phyloP scores from a whole-genome alignment of 495 filamentous ascomycete genomes.

The Apodospora peruviana region DNA sequence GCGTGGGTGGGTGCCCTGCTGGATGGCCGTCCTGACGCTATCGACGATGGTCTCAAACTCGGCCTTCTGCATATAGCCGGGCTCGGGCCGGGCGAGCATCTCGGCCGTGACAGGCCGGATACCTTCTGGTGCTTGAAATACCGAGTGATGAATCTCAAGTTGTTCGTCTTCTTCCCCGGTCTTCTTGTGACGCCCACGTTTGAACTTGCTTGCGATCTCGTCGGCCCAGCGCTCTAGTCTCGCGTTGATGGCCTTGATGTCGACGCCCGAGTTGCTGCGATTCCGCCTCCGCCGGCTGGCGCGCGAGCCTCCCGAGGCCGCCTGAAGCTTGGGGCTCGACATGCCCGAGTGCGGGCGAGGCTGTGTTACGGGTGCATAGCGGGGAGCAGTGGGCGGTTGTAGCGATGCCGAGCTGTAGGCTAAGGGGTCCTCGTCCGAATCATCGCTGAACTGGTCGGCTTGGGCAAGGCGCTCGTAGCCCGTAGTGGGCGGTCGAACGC shows the following conservation, averaged over 20 bases:
- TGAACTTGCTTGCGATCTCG: constrained; percentile 97
- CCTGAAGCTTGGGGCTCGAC: constrained; percentile 40
- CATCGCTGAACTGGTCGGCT: constrained; percentile 78
- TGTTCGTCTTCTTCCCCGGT: constrained; percentile 67
- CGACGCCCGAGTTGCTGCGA: constrained; percentile 84
- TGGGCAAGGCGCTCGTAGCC: constrained; percentile 91
- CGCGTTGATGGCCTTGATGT: constrained; percentile 98
- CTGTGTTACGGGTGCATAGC: constrained; percentile 62
- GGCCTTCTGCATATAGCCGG: constrained; percentile 58
- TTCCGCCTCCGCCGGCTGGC: constrained; percentile 44
- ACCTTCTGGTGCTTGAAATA: constrained; percentile 88
- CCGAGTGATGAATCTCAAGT: constrained; percentile 93
- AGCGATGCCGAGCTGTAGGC: constrained; percentile 50
- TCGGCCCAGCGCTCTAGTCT: constrained; percentile 95
- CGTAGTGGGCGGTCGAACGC: constrained; percentile 66
- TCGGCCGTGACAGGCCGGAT: constrained; percentile 73
- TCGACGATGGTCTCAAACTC: constrained; percentile 89
- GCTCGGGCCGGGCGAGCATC: constrained; percentile 52
- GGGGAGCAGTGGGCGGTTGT: constrained; percentile 57
- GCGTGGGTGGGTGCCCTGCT: constrained; percentile 84
- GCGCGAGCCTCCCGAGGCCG: not conserved
- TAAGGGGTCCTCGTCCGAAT: constrained; percentile 60
- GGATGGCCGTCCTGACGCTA: constrained; percentile 82
- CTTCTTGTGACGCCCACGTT: constrained; percentile 72
- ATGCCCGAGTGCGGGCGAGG: constrained; percentile 58